These are phyloP conservation scores for Trichoderma breve DNA, from an alignment of 2,329 filamentous ascomycete genomes.

Conservation along the genomic window DNA sequence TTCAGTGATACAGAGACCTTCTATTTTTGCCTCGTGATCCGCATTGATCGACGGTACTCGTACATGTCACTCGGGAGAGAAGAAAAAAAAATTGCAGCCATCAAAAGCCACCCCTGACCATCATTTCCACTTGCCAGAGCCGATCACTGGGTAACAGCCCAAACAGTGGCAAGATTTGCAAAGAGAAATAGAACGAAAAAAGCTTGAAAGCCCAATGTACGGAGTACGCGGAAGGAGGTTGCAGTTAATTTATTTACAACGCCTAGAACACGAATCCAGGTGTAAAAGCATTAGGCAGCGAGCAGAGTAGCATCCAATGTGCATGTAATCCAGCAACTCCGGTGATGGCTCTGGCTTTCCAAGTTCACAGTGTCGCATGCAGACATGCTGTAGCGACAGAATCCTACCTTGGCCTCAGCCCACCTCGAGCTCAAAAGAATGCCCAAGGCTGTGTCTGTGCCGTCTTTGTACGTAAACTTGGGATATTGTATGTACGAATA, in stretches of 20 bases:
- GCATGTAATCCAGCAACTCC: neutral
- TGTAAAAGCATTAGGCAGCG: neutral
- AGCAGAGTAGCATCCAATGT: neutral
- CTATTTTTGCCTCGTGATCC: conserved; percentile 13
- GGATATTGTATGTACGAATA: neutral
- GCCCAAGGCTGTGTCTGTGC: neutral
- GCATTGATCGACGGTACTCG: conserved; percentile 6
- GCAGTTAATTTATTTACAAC: neutral
- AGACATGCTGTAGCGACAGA: neutral
- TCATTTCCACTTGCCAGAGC: conserved; percentile 15
- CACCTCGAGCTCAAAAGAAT: neutral
- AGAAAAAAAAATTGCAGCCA: neutral
- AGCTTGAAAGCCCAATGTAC: neutral
- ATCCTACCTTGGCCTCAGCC: conserved; percentile 10
- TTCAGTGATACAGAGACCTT: conserved; percentile 13
- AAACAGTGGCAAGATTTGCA: neutral
- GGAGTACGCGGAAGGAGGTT: neutral
- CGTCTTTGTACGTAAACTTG: neutral
- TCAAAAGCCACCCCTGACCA: conserved; percentile 9
- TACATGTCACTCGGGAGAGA: neutral
- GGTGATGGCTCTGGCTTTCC: neutral
- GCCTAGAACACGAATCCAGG: neutral
- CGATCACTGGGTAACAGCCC: conserved; percentile 4
- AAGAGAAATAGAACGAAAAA: neutral
- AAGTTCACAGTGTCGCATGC: neutral